phyloP scores from a whole-genome alignment of 805 yeast species.

The Yueomyces sinensis region DNA sequence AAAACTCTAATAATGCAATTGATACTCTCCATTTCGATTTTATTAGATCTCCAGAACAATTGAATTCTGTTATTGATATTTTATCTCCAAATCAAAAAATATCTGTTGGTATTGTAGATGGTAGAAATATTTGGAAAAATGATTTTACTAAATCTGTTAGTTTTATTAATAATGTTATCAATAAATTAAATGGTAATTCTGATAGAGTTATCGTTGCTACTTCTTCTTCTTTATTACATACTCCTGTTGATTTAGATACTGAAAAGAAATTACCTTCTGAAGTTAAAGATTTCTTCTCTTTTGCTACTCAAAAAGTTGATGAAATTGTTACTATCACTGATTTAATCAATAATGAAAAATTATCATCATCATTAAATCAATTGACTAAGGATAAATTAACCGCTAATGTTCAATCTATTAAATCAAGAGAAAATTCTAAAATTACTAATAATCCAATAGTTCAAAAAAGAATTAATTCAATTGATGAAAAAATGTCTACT shows the following conservation, averaged over 20 bases:
- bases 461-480: slow-evolving; percentile 69
- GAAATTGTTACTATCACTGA: slow-evolving; percentile 90
- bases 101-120: slow-evolving; percentile 95
- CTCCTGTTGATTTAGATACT: slow-evolving; percentile 90
- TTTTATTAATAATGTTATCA: slow-evolving; percentile 70
- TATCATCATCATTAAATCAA: slow-evolving; percentile 42
- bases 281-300: slow-evolving; percentile 96
- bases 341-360: slow-evolving; percentile 64
- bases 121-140: slow-evolving; percentile 99
- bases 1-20: slow-evolving; percentile 62
- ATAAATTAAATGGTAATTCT: slow-evolving; percentile 70
- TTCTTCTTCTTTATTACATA: slow-evolving; percentile 93
- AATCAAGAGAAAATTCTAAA: slow-evolving; percentile 74
- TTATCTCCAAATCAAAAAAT: slow-evolving; percentile 60
- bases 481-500: slow-evolving; percentile 63
- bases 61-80: slow-evolving; percentile 63
- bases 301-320: slow-evolving; percentile 88
- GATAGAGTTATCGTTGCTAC: slow-evolving; percentile 85
- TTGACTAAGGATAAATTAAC: slow-evolving; percentile 39
- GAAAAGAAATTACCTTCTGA: slow-evolving; percentile 85
- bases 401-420: slow-evolving; percentile 80
- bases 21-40: slow-evolving; percentile 94
- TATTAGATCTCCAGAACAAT: slow-evolving; percentile 92
- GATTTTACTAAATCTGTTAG: slow-evolving; percentile 79
- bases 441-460: slow-evolving; percentile 89